Percentiles rank a stretch among this genome's conserved stretches.
Evolutionary conservation across 371 early-diverging fungal genomes (phyloP).

Genomic region (Thermomucor indicae-seudaticae): DNA sequence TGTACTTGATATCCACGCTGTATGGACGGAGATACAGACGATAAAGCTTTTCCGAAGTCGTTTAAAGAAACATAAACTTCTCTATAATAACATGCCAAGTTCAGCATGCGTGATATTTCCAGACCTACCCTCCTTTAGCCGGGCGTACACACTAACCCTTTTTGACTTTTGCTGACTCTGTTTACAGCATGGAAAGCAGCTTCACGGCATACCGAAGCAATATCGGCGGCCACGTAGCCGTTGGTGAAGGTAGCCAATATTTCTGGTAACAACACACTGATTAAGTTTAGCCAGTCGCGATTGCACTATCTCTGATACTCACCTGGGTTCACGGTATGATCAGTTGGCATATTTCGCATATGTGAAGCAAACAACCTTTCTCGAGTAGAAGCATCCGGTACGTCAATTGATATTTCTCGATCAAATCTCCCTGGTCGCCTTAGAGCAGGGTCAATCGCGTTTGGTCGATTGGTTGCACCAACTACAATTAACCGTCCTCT

Average conservation of each 20-base stretch:
- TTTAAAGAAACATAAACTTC: conserved; percentile 30
- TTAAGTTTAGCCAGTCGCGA: no score
- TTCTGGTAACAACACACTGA: no score
- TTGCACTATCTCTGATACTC: conserved; percentile 1
- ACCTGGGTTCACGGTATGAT: conserved; percentile 41
- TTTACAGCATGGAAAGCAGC: conserved; percentile 71
- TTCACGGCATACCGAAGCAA: conserved; percentile 87
- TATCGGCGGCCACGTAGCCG: conserved; percentile 98
- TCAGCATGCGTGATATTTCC: no score
- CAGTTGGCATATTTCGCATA: conserved; percentile 54
- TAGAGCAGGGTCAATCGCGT: conserved; percentile 96
- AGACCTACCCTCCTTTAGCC: no score
- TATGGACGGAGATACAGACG: conserved; percentile 58
- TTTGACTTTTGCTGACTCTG: conserved; percentile 20
- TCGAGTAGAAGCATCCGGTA: conserved; percentile 67
- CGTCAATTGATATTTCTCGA: conserved; percentile 85
- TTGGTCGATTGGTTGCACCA: conserved; percentile 99
- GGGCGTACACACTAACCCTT: background rate
- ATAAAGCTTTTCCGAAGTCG: conserved; percentile 65
- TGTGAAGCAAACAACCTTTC: conserved; percentile 56
- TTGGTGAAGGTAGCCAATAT: conserved; percentile 80
- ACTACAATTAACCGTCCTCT: conserved; percentile 80
- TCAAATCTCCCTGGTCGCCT: conserved; percentile 98
- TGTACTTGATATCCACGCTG: conserved; percentile 60
- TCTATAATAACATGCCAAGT: conserved; percentile 6